These are phyloP conservation scores for Coemansia sp. DNA, from an alignment of 192 early-diverging fungal genomes.

Conservation along the genomic window DNA sequence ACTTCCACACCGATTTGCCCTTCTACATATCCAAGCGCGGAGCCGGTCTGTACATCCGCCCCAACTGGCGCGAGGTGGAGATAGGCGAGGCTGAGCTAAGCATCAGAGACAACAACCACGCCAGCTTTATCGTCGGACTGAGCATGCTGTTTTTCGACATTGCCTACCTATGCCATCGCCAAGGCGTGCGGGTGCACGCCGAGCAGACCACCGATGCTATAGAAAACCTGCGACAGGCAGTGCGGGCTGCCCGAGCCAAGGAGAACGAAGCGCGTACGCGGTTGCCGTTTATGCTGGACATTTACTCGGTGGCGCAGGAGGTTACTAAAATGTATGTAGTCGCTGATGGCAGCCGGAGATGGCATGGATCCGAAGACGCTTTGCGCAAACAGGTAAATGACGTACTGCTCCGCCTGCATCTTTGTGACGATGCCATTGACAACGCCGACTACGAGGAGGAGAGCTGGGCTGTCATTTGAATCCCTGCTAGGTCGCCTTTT, in stretches of 20 bases:
- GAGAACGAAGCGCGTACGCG: slow-evolving; percentile 17
- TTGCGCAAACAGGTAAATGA: slow-evolving; percentile 36
- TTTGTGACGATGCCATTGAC: slow-evolving; percentile 54
- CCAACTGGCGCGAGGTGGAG: slow-evolving; percentile 42
- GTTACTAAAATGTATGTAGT: slow-evolving; percentile 35
- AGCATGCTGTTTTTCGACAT: slow-evolving; percentile 50
- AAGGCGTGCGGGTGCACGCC: slow-evolving; percentile 33
- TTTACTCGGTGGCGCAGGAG: slow-evolving; percentile 39
- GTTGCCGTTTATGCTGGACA: slow-evolving; percentile 34
- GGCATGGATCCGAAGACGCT: slow-evolving; percentile 9
- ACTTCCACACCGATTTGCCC: slow-evolving; percentile 41
- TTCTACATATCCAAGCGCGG: slow-evolving; percentile 46
- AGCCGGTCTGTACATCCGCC: slow-evolving; percentile 37
- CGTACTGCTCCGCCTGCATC: slow-evolving; percentile 35
- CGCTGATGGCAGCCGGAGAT: background rate
- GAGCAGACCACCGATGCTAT: slow-evolving; percentile 38
- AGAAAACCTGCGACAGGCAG: slow-evolving; percentile 38
- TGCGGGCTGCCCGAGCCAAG: slow-evolving; percentile 18
- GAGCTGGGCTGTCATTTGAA: slow-evolving; percentile 46
- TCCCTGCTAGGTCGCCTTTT: background rate
- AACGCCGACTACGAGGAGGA: slow-evolving; percentile 43
- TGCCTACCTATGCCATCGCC: slow-evolving; percentile 40
- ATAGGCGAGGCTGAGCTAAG: slow-evolving; percentile 38
- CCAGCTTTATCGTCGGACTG: slow-evolving; percentile 47
- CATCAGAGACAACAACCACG: slow-evolving; percentile 18